Percentiles rank a stretch among this genome's conserved stretches.
These are phyloP conservation scores for Tulasnella sp. DNA, from an alignment of 768 basidiomycete species.

Conservation along the genomic window DNA sequence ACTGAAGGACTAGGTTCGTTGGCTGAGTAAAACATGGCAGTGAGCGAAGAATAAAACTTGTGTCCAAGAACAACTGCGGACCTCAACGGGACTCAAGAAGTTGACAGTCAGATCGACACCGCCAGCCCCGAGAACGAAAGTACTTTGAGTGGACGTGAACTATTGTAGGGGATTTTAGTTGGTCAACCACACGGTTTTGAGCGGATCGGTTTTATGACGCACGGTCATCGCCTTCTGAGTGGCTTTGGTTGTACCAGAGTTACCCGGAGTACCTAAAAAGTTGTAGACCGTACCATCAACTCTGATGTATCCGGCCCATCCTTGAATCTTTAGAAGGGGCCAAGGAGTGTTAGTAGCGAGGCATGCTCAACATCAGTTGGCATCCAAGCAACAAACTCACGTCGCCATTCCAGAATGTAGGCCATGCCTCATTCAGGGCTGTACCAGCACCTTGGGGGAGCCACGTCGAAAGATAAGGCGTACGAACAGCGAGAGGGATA, in stretches of 20 bases:
- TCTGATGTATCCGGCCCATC: slow-evolving; percentile 16
- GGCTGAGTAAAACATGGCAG: slow-evolving; percentile 28
- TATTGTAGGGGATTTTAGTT: slow-evolving; percentile 22
- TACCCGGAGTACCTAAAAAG: slow-evolving; percentile 9
- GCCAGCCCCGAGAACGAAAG: slow-evolving; percentile 51
- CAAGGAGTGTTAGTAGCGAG: too few relatives aligned
- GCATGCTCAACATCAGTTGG: too few relatives aligned
- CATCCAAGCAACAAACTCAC: neutral
- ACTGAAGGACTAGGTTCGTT: slow-evolving; percentile 30
- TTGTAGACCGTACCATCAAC: slow-evolving; percentile 14
- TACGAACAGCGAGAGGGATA: slow-evolving; percentile 14
- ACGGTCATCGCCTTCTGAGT: too few relatives aligned
- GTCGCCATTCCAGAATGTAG: slow-evolving; percentile 13
- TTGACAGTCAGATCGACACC: slow-evolving; percentile 49
- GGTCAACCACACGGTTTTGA: too few relatives aligned
- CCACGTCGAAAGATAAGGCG: slow-evolving; percentile 17
- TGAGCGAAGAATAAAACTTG: too few relatives aligned
- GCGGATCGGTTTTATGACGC: too few relatives aligned
- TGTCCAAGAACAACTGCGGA: too few relatives aligned
- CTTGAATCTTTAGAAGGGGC: too few relatives aligned
- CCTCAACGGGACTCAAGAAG: slow-evolving; percentile 49
- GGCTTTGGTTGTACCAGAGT: neutral
- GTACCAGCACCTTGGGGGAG: slow-evolving; percentile 14
- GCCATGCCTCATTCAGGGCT: slow-evolving; percentile 17
- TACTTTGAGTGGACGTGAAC: slow-evolving; percentile 61